Conservation (phyloP, 1,284 basidiomycete genomes). For the Microbotryum intermedium region DNA sequence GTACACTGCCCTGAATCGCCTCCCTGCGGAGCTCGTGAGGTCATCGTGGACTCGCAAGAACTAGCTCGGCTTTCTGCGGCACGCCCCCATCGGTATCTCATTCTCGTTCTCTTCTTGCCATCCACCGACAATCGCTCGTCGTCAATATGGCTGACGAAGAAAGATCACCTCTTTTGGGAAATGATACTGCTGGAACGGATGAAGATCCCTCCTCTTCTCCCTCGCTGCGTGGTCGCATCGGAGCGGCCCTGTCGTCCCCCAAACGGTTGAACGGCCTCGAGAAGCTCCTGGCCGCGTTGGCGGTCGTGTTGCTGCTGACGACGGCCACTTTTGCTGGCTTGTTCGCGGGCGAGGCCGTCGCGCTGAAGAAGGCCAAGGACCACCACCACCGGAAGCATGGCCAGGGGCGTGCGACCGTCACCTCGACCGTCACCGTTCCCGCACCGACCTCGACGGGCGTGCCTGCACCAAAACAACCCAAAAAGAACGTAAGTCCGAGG, state of each 20-base stretch:
- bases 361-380: conserved; percentile 46
- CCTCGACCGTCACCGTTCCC: conserved; percentile 25
- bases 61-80: too few relatives aligned
- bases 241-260: conserved; percentile 36
- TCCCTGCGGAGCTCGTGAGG: too few relatives aligned
- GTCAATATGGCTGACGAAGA: conserved; percentile 5
- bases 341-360: conserved; percentile 76
- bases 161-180: conserved; percentile 1
- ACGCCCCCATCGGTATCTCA: too few relatives aligned
- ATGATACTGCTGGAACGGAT: neutral
- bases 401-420: conserved; percentile 38
- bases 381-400: conserved; percentile 41
- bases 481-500: conserved; percentile 5
- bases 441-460: conserved; percentile 34
- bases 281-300: conserved; percentile 65
- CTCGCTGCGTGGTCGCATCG: conserved; percentile 5
- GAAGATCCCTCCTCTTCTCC: neutral
- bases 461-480: conserved; percentile 36
- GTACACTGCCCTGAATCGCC: too few relatives aligned
- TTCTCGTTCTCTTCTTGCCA: too few relatives aligned
- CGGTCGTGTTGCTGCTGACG: conserved; percentile 68
- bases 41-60: too few relatives aligned
- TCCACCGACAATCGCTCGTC: too few relatives aligned
- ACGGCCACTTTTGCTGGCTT: conserved; percentile 82
- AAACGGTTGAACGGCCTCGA: conserved; percentile 76